phyloP scores from a whole-genome alignment of 371 early-diverging fungal genomes.

The Circinella umbellata region DNA sequence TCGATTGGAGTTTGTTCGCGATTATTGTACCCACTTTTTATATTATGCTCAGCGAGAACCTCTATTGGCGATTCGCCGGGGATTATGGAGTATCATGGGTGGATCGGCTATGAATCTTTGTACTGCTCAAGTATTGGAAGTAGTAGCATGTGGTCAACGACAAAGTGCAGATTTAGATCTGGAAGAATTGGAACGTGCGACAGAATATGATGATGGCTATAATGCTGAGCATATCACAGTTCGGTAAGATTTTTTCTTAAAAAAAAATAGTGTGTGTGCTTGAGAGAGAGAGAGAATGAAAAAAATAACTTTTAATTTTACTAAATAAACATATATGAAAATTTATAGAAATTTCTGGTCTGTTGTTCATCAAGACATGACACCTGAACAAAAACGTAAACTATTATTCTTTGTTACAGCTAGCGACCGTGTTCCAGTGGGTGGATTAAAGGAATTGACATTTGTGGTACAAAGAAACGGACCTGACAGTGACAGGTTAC shows the following conservation, averaged over 20 bases:
- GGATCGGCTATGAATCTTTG: constrained; percentile 50
- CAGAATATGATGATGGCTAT: constrained; percentile 88
- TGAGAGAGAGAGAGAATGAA: too few relatives aligned
- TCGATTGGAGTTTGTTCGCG: constrained; percentile 77
- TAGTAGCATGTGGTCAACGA: constrained; percentile 58
- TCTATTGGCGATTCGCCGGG: constrained; percentile 71
- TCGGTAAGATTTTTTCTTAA: constrained; percentile 24
- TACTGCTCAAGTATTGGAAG: constrained; percentile 53
- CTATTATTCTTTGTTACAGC: constrained; percentile 96
- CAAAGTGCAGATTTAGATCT: constrained; percentile 67
- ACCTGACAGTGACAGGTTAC: constrained; percentile 86
- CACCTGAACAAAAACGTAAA: constrained; percentile 73
- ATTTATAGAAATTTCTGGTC: constrained; percentile 85
- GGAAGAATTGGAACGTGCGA: constrained; percentile 71
- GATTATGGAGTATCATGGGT: constrained; percentile 76
- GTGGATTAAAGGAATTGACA: constrained; percentile 75
- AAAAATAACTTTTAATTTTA: background rate
- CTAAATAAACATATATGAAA: background rate
- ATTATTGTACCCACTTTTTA: constrained; percentile 72
- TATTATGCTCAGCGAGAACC: constrained; percentile 67
- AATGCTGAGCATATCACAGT: constrained; percentile 57
- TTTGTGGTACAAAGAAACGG: constrained; percentile 95
- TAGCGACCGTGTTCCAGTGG: constrained; percentile 93
- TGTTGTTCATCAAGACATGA: constrained; percentile 74
- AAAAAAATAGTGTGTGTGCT: too few relatives aligned